Conservation (phyloP, 805 yeast species). For the Schwanniomyces vanrijiae region DNA sequence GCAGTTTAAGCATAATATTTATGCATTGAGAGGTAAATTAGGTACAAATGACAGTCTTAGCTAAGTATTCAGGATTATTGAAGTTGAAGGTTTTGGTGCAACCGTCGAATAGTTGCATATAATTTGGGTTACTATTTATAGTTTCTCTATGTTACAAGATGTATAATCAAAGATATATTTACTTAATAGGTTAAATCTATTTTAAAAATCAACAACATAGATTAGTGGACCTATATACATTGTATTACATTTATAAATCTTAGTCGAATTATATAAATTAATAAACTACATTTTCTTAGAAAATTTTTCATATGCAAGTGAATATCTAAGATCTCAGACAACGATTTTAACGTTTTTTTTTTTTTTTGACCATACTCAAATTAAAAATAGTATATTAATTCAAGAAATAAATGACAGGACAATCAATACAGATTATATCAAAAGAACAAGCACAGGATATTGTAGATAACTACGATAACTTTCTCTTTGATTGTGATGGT, state of each 20-base stretch:
- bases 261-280: too few relatives aligned
- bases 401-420: constrained; percentile 2
- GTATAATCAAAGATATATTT: too few relatives aligned
- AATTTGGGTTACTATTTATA: constrained; percentile 8
- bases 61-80: constrained; percentile 59
- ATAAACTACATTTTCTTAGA: too few relatives aligned
- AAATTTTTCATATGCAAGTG: too few relatives aligned
- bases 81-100: constrained; percentile 39
- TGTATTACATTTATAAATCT: too few relatives aligned
- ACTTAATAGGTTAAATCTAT: too few relatives aligned
- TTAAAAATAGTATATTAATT: too few relatives aligned
- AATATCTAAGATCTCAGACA: too few relatives aligned
- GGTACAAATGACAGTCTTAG: constrained; percentile 57
- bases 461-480: constrained; percentile 33
- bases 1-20: constrained; percentile 63
- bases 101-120: constrained; percentile 41
- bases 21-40: constrained; percentile 58
- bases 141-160: neutral
- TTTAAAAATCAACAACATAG: too few relatives aligned
- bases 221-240: too few relatives aligned
- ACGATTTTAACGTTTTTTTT: too few relatives aligned
- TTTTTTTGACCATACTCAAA: too few relatives aligned
- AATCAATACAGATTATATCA: constrained; percentile 5
- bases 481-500: constrained; percentile 44
- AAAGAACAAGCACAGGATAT: constrained; percentile 17